These are phyloP conservation scores for Penicillium sp. DNA, from an alignment of 2,329 filamentous ascomycete genomes.

Conservation along the genomic window DNA sequence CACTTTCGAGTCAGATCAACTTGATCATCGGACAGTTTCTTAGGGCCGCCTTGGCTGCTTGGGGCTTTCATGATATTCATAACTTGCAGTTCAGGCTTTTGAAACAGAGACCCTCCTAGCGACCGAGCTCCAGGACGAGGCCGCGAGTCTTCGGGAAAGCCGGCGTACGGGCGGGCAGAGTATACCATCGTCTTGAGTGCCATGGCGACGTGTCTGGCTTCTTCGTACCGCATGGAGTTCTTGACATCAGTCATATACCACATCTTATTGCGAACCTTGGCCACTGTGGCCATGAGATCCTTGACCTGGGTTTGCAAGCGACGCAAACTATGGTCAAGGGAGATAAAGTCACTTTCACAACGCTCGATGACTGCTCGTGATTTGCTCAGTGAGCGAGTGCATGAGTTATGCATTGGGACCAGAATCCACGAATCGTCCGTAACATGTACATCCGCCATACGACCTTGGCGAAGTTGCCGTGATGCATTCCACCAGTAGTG, in stretches of 20 bases:
- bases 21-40: constrained; percentile 95
- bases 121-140: constrained; percentile 47
- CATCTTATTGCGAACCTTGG: constrained; percentile 88
- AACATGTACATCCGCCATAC: constrained; percentile 51
- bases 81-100: constrained; percentile 78
- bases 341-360: constrained; percentile 58
- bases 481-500: constrained; percentile 83
- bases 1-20: constrained; percentile 79
- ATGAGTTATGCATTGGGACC: constrained; percentile 68
- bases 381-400: constrained; percentile 32
- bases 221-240: constrained; percentile 82
- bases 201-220: constrained; percentile 78
- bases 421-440: constrained; percentile 67
- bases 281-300: constrained; percentile 68
- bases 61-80: constrained; percentile 81
- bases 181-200: constrained; percentile 86
- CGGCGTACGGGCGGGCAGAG: constrained; percentile 41
- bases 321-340: constrained; percentile 78
- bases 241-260: constrained; percentile 96
- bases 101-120: constrained; percentile 60
- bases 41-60: constrained; percentile 81
- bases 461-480: constrained; percentile 64
- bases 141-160: constrained; percentile 32
- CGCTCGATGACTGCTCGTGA: constrained; percentile 35
- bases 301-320: constrained; percentile 72